Conservation (phyloP, 1,284 basidiomycete genomes). For the Cryptococcus wingfieldii region DNA sequence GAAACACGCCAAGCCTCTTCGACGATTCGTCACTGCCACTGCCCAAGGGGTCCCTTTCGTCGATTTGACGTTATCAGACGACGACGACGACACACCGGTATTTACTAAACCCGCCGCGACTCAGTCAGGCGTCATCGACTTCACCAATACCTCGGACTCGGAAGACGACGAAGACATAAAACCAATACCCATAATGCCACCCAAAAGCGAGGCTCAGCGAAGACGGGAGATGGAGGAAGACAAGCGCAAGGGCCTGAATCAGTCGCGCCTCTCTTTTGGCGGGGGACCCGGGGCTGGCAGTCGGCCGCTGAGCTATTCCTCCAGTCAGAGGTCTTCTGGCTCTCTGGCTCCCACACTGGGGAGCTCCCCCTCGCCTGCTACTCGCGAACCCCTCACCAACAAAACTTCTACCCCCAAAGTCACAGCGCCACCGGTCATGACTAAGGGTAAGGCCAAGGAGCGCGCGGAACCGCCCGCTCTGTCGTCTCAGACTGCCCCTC, state of each 20-base stretch:
- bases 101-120: neutral
- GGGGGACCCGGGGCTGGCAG: neutral
- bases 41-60: neutral
- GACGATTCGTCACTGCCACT: too few relatives aligned
- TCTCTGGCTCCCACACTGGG: neutral
- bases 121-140: neutral
- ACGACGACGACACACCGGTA: neutral
- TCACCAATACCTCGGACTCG: neutral
- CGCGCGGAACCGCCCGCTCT: neutral
- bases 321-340: too few relatives aligned
- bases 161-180: neutral
- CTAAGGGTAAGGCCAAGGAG: neutral
- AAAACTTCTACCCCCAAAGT: neutral
- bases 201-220: neutral
- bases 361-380: neutral
- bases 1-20: neutral
- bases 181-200: neutral
- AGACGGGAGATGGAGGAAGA: neutral
- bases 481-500: too few relatives aligned
- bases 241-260: neutral
- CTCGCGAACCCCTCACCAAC: neutral
- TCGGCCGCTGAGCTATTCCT: too few relatives aligned
- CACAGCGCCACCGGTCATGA: neutral
- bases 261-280: neutral
- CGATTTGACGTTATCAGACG: neutral